These are phyloP conservation scores for Xylaria sp. DNA, from an alignment of 2,329 filamentous ascomycete species.

Conservation along the genomic window DNA sequence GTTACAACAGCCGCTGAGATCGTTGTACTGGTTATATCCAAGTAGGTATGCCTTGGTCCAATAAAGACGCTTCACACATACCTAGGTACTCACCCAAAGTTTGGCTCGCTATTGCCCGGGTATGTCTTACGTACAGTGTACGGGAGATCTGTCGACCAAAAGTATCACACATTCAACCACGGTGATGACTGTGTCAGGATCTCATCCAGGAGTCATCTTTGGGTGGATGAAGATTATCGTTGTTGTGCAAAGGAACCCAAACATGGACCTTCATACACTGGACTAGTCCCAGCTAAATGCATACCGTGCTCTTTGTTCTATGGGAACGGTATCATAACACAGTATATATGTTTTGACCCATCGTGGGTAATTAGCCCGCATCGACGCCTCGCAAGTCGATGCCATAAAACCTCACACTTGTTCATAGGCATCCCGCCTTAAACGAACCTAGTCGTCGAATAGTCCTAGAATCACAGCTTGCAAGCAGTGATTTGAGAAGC, in stretches of 20 bases:
- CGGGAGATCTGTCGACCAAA: constrained; percentile 1
- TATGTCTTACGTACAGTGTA: constrained; percentile 15
- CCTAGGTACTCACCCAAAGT: background rate
- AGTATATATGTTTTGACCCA: background rate
- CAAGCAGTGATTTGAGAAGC: constrained; percentile 4
- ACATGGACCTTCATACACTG: background rate
- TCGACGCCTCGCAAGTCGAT: background rate
- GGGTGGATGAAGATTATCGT: background rate
- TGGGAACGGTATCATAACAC: background rate
- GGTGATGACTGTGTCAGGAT: background rate
- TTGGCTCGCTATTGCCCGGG: constrained; percentile 5
- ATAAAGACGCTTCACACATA: background rate
- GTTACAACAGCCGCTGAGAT: background rate
- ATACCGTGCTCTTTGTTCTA: background rate
- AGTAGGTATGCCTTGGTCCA: background rate
- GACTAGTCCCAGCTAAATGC: background rate
- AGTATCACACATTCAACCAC: background rate
- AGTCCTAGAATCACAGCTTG: background rate
- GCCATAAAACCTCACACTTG: background rate
- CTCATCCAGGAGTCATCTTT: background rate
- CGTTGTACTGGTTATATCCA: background rate
- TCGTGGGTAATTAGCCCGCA: background rate
- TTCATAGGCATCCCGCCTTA: background rate
- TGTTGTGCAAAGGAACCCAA: background rate
- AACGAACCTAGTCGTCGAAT: background rate